Conservation (phyloP, 2,329 filamentous ascomycete species). For the Ceratocystis smalleyi region DNA sequence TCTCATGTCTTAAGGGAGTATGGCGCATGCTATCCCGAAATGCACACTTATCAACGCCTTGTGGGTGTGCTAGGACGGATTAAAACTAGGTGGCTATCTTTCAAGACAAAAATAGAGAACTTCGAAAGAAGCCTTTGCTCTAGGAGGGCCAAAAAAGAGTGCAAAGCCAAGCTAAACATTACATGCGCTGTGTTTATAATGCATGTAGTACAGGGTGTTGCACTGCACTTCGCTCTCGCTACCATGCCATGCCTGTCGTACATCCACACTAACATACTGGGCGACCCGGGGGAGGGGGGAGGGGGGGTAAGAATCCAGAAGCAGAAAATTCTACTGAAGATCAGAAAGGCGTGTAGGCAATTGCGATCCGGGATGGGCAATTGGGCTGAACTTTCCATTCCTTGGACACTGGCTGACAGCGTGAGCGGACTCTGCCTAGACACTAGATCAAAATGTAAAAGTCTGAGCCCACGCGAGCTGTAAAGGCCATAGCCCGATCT, state of each 20-base stretch:
- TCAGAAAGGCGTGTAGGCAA: background rate
- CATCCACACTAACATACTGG: slow-evolving; percentile 1
- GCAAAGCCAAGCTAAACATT: background rate
- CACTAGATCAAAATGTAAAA: background rate
- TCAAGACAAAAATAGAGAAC: background rate
- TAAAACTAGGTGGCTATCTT: background rate
- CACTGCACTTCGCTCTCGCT: slow-evolving; percentile 3
- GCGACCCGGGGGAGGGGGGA: too few species aligned
- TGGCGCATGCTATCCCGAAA: background rate
- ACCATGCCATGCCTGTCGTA: background rate
- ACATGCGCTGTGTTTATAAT: background rate
- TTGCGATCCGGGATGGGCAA: background rate
- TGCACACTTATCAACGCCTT: background rate
- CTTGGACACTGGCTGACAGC: background rate
- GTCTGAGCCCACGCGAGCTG: background rate
- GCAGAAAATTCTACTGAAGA: background rate
- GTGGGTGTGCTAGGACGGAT: background rate
- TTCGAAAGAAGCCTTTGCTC: background rate
- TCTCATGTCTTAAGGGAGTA: background rate
- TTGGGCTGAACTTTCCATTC: background rate
- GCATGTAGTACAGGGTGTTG: background rate
- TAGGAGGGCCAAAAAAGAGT: background rate
- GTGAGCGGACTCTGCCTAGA: background rate
- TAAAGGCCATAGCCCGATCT: background rate
- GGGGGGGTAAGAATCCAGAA: background rate